A percentile compares a stretch with the other conserved stretches of the same genome.
These are phyloP conservation scores for Ceraceosorus bombacis DNA, from an alignment of 1,284 basidiomycete genomes.

Conservation along the genomic window DNA sequence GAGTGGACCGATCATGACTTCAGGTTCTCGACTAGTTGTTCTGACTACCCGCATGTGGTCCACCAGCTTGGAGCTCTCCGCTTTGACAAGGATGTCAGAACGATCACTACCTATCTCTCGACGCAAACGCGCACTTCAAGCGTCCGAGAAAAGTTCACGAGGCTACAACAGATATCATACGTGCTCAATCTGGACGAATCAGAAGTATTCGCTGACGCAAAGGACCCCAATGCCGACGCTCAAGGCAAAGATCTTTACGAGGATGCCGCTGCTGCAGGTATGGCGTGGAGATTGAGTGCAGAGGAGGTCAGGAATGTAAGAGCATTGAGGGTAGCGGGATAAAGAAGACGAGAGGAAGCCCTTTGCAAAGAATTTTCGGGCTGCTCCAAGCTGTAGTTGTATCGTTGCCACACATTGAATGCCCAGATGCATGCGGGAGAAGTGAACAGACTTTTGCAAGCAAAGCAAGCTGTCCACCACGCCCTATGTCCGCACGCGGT, in stretches of 20 bases:
- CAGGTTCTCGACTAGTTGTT: no score
- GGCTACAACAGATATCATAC: conserved; percentile 87
- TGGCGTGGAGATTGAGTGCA: conserved; percentile 32
- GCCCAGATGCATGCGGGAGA: no score
- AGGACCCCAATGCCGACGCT: conserved; percentile 84
- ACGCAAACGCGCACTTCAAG: conserved; percentile 59
- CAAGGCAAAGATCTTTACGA: conserved; percentile 52
- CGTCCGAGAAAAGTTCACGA: conserved; percentile 73
- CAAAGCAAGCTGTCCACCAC: no score
- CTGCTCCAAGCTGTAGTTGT: no score
- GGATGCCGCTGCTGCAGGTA: conserved; percentile 24
- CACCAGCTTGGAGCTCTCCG: conserved; percentile 87
- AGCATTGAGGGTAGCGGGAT: no score
- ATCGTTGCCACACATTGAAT: no score
- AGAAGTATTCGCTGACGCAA: conserved; percentile 52
- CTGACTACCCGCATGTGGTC: no score
- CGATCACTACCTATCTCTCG: conserved; percentile 72
- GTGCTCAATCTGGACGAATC: conserved; percentile 77
- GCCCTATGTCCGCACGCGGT: no score
- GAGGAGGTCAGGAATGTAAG: conserved; percentile 11
- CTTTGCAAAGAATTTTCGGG: no score
- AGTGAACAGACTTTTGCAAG: no score
- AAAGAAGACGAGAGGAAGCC: no score
- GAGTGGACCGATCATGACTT: neutral
- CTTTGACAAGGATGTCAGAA: conserved; percentile 85